A percentile compares a stretch with the other conserved stretches of the same genome.
Conservation (phyloP, 2,329 filamentous ascomycete species). For the Neoascochyta sp. region DNA sequence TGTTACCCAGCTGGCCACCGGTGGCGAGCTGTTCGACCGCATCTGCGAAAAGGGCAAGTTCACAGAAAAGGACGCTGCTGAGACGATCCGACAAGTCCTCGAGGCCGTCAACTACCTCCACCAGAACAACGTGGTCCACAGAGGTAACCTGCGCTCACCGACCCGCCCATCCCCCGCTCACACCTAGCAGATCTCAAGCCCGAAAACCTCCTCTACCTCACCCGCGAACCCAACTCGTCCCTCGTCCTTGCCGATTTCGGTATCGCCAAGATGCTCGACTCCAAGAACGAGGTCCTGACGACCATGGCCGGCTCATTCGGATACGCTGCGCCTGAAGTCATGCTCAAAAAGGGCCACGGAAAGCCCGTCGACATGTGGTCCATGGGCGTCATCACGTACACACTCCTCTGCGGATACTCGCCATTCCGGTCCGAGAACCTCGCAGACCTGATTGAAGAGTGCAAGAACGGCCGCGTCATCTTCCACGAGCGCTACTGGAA, state of each 20-base stretch:
- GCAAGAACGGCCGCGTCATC: slow-evolving; percentile 74
- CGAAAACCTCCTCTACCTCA: slow-evolving; percentile 94
- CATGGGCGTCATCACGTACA: slow-evolving; percentile 97
- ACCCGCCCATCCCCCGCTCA: too few species aligned
- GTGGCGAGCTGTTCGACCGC: slow-evolving; percentile 93
- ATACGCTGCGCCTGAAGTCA: slow-evolving; percentile 95
- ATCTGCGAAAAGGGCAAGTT: slow-evolving; percentile 98
- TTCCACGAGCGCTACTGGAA: slow-evolving; percentile 99
- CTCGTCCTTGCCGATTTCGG: slow-evolving; percentile 96
- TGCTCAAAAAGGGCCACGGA: slow-evolving; percentile 95
- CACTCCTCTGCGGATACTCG: slow-evolving; percentile 94
- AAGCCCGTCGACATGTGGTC: slow-evolving; percentile 99
- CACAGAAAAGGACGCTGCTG: slow-evolving; percentile 94
- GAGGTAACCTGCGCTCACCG: too few species aligned
- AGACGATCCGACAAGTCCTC: slow-evolving; percentile 91
- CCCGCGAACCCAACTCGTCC: slow-evolving; percentile 69
- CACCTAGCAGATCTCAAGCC: slow-evolving; percentile 77
- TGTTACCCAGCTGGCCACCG: slow-evolving; percentile 91
- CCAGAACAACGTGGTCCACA: slow-evolving; percentile 88
- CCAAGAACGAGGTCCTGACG: slow-evolving; percentile 83
- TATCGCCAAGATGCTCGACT: slow-evolving; percentile 96
- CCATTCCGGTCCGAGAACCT: slow-evolving; percentile 95
- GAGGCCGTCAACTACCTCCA: slow-evolving; percentile 93
- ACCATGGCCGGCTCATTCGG: slow-evolving; percentile 99
- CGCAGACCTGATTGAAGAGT: slow-evolving; percentile 90